phyloP scores from a whole-genome alignment of 176 grass and related monocot genomes.

The Oryza meyeriana region DNA sequence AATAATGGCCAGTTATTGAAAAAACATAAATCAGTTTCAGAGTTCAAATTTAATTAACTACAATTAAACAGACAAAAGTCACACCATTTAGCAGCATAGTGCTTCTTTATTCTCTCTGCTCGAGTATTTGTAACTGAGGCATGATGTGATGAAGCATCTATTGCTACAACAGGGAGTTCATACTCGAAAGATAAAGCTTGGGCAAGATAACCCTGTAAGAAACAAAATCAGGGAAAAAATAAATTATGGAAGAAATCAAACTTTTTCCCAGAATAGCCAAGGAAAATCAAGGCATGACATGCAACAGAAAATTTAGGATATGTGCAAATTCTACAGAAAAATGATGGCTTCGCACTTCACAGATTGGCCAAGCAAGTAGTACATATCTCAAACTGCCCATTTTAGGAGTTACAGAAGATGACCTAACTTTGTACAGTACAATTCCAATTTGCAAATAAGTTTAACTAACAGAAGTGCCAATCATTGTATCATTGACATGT shows the following conservation, averaged over 20 bases:
- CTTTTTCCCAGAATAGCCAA: not conserved
- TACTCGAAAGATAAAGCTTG: slow-evolving; percentile 94
- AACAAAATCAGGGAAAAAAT: slow-evolving; percentile 12
- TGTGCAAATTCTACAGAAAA: not conserved
- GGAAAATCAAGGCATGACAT: slow-evolving; percentile 21
- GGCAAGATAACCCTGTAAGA: slow-evolving; percentile 85
- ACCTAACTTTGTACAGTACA: not conserved
- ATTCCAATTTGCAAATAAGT: slow-evolving; percentile 20
- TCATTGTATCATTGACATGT: not conserved
- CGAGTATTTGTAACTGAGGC: slow-evolving; percentile 74
- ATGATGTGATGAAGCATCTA: slow-evolving; percentile 94
- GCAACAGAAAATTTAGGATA: not conserved
- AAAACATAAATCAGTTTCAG: not conserved
- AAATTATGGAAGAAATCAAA: not conserved
- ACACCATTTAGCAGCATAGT: slow-evolving; percentile 75
- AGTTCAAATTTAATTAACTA: slow-evolving; percentile 1
- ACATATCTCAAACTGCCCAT: not conserved
- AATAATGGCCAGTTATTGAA: not conserved
- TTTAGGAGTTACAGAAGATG: not conserved
- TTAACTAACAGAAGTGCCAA: not conserved
- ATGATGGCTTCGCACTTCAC: slow-evolving; percentile 5
- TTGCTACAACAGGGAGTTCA: slow-evolving; percentile 68
- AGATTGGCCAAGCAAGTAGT: not conserved
- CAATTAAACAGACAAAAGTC: slow-evolving; percentile 8
- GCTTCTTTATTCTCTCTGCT: slow-evolving; percentile 86